Conservation (phyloP, 192 early-diverging fungal species). For the Phycomyces nitens region DNA sequence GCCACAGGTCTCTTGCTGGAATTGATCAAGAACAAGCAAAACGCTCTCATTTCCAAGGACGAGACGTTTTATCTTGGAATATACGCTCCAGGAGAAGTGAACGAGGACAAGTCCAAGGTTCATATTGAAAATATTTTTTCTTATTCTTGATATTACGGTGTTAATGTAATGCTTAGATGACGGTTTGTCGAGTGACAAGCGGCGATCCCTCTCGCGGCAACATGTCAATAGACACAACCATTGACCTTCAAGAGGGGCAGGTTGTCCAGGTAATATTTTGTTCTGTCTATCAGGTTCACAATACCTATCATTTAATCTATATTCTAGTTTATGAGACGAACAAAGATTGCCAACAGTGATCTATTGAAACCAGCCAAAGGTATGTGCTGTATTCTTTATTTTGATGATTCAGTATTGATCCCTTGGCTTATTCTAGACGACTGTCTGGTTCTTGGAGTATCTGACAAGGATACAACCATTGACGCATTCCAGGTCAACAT, state of each 20-base stretch:
- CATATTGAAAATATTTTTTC: too few species aligned
- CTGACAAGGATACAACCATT: constrained; percentile 22
- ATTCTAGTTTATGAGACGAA: constrained; percentile 33
- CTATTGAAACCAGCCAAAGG: neutral
- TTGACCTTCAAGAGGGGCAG: constrained; percentile 47
- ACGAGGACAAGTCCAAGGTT: neutral
- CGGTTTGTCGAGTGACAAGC: constrained; percentile 43
- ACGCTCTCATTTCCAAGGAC: constrained; percentile 42
- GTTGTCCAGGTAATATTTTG: constrained; percentile 41
- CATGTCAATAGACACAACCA: constrained; percentile 52
- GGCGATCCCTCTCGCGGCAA: constrained; percentile 55
- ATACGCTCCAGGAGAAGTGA: constrained; percentile 9
- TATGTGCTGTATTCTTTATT: neutral
- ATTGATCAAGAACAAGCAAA: constrained; percentile 26
- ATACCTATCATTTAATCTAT: too few species aligned
- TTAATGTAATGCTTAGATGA: too few species aligned
- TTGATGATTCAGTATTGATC: too few species aligned
- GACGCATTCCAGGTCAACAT: constrained; percentile 7
- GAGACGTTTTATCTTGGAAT: constrained; percentile 52
- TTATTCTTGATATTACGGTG: too few species aligned
- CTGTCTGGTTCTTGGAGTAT: constrained; percentile 15
- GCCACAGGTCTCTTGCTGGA: constrained; percentile 48
- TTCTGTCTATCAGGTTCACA: too few species aligned
- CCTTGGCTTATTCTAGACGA: too few species aligned
- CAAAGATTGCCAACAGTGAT: neutral